Conservation (phyloP, 495 filamentous ascomycete genomes). For the Hypoxylon perforatum region DNA sequence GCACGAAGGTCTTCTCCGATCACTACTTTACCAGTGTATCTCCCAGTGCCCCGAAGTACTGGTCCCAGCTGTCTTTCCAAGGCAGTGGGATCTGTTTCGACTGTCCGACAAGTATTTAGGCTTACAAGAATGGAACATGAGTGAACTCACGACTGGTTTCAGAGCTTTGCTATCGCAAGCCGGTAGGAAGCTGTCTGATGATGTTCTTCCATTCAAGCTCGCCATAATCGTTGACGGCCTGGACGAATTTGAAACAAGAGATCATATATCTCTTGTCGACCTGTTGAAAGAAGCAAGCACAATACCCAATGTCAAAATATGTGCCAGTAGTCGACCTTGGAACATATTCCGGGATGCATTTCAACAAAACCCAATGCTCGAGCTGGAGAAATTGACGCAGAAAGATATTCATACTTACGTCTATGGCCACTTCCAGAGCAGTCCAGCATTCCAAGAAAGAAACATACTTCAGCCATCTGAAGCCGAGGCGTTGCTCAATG, state of each 20-base stretch:
- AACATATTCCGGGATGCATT: constrained; percentile 51
- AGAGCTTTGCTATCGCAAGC: constrained; percentile 1
- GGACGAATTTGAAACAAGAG: constrained; percentile 33
- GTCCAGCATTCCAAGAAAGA: constrained; percentile 7
- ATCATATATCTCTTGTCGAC: constrained; percentile 37
- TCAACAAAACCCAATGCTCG: constrained; percentile 15
- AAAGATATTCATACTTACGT: constrained; percentile 44
- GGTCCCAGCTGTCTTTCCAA: not conserved
- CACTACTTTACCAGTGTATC: constrained; percentile 48
- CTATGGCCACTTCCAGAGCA: constrained; percentile 5
- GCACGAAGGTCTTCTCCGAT: constrained; percentile 52
- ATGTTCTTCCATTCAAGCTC: constrained; percentile 18
- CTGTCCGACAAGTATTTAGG: not conserved
- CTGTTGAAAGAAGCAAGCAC: not conserved
- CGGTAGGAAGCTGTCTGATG: not conserved
- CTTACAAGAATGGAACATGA: not conserved
- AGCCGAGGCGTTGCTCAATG: constrained; percentile 16
- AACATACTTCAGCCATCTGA: not conserved
- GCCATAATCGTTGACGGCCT: constrained; percentile 59
- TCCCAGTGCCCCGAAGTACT: constrained; percentile 37
- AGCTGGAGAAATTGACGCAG: constrained; percentile 42
- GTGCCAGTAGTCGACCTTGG: constrained; percentile 57
- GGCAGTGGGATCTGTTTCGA: constrained; percentile 2
- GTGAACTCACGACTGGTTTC: constrained; percentile 3
- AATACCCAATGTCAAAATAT: constrained; percentile 48